phyloP scores from a whole-genome alignment of 2,329 filamentous ascomycete genomes.

The Fusarium nisikadoi region DNA sequence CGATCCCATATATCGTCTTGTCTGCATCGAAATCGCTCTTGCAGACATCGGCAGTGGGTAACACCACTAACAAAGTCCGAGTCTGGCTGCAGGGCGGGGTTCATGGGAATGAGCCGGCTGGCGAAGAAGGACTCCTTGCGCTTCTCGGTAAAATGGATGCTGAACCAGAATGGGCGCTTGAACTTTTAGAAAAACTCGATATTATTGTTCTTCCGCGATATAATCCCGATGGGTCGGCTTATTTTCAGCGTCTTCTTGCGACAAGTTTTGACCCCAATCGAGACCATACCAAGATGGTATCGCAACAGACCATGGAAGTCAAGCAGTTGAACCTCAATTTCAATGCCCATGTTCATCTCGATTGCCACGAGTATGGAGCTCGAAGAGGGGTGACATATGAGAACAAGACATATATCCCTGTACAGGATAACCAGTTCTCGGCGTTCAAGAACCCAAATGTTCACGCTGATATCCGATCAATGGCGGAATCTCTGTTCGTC shows the following conservation, averaged over 20 bases:
- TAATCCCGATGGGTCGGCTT: slow-evolving; percentile 48
- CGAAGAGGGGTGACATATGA: background rate
- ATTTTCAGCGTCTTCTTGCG: slow-evolving; percentile 47
- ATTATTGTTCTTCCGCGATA: slow-evolving; percentile 47
- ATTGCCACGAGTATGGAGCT: slow-evolving; percentile 49
- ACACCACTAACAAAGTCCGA: slow-evolving; percentile 40
- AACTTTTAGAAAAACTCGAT: slow-evolving; percentile 44
- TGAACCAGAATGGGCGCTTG: slow-evolving; percentile 44
- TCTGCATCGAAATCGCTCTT: background rate
- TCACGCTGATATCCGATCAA: slow-evolving; percentile 42
- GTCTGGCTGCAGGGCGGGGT: slow-evolving; percentile 48
- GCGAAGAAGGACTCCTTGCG: slow-evolving; percentile 45
- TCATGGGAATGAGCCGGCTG: slow-evolving; percentile 49
- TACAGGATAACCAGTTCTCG: slow-evolving; percentile 46
- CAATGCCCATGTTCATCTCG: slow-evolving; percentile 46
- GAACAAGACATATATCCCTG: slow-evolving; percentile 37
- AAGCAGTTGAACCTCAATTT: slow-evolving; percentile 45
- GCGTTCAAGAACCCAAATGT: slow-evolving; percentile 51
- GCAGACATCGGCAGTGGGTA: background rate
- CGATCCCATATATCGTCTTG: slow-evolving; percentile 29
- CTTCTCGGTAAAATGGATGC: slow-evolving; percentile 46
- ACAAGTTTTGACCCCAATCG: slow-evolving; percentile 49
- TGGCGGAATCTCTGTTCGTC: slow-evolving; percentile 45
- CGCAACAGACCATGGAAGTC: slow-evolving; percentile 47
- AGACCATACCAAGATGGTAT: slow-evolving; percentile 48